Conservation (phyloP, 2,329 filamentous ascomycete species). For the Trichophyton benhamiae region DNA sequence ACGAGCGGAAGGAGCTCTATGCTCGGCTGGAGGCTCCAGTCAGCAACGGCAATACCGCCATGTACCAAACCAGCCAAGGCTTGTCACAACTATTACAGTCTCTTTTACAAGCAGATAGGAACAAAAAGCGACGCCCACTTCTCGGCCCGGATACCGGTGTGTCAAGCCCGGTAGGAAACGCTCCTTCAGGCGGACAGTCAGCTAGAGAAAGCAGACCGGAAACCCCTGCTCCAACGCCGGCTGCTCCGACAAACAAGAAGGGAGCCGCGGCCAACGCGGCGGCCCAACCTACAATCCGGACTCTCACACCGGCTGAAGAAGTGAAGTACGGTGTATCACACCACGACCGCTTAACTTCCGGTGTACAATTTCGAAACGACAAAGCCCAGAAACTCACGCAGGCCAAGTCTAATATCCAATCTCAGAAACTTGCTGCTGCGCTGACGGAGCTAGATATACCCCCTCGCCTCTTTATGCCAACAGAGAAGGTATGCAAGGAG, state of each 20-base stretch:
- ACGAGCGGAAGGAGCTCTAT: conserved; percentile 78
- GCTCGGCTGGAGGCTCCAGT: conserved; percentile 71
- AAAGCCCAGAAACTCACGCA: conserved; percentile 38
- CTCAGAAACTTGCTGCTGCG: conserved; percentile 36
- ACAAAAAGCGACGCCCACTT: conserved; percentile 71
- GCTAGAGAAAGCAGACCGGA: conserved; percentile 23
- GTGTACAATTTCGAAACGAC: conserved; percentile 74
- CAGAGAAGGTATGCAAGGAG: conserved; percentile 38
- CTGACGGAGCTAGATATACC: conserved; percentile 38
- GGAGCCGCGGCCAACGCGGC: conserved; percentile 31
- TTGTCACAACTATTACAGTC: conserved; percentile 70
- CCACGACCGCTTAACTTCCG: conserved; percentile 72
- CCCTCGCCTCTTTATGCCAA: conserved; percentile 37
- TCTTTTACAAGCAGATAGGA: conserved; percentile 70
- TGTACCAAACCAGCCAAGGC: conserved; percentile 70
- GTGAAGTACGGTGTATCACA: conserved; percentile 70
- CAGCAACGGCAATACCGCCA: conserved; percentile 55
- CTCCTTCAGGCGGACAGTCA: conserved; percentile 22
- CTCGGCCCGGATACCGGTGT: conserved; percentile 46
- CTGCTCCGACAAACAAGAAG: conserved; percentile 24
- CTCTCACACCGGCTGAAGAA: conserved; percentile 64
- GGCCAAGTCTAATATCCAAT: conserved; percentile 40
- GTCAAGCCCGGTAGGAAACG: conserved; percentile 39
- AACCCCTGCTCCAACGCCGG: conserved; percentile 25
- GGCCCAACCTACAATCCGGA: conserved; percentile 47